Base-by-base conservation (phyloP, 306 rosid genomes). In the Prunus davidiana region DNA sequence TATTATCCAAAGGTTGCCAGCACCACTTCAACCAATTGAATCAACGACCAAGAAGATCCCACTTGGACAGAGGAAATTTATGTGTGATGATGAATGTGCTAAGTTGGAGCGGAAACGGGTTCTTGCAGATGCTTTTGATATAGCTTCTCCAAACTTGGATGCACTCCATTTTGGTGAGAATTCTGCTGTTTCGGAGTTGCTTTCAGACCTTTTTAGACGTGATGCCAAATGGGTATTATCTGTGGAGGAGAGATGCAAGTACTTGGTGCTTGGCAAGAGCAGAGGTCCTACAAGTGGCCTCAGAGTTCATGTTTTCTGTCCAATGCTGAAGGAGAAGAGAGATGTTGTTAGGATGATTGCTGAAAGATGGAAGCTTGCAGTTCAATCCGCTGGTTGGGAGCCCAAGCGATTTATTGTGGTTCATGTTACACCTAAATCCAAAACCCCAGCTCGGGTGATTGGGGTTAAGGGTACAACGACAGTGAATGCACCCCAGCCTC, bases 61-160 rank as follows among this genome's bases (percentile, higher is more conserved):
- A 18, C 90, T 91, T 28, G 92, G 98, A 75, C 93, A 91, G 75
- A 91, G 98, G 88, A 93, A 91, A 82, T 83, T 91, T 68, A 66
- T 82, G 64, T 93, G 98, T 74, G 98, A 90, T 22, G 96, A 90
- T n/a, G 98, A 93, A 49, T 93, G 98, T 87, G 89, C 94, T 52
- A 93, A 88, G 85, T 63, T 86, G 54, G 98, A 93, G 88, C 90
- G 98, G 16, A 93, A 93, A 71, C 88, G 89, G 78, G 87, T 88
- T 81, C 96, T 93, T 71, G 98, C 97, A 2, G 98, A 93, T 86
- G 98, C 98, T 76, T 93, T 93, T 79, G 96, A 90, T 77, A 85
- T 91, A 64, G 75, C 76, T 61, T 9, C 91, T 67, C 86, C 97
- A 49, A 91, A 86, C 86, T 76, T 93, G 77, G 97, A 91, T 51